Percentiles rank a stretch among this genome's conserved stretches.
Evolutionary conservation across 495 filamentous ascomycete genomes (phyloP).

Genomic region (Chaetomium fimeti): DNA sequence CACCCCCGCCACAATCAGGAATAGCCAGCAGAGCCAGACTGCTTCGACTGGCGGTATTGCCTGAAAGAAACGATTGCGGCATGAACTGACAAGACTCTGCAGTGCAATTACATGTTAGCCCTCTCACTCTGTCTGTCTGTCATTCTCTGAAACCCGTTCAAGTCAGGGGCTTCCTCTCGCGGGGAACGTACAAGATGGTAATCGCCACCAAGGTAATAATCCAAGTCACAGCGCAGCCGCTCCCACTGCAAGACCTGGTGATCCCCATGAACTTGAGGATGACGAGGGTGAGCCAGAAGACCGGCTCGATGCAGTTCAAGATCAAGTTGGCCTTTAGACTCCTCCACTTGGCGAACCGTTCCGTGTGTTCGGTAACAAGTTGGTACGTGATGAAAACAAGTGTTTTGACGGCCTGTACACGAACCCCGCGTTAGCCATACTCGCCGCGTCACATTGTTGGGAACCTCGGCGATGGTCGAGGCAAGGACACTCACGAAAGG

Average conservation of each 20-base stretch:
- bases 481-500: not conserved
- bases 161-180: too few relatives aligned
- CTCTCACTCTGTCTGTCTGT: too few relatives aligned
- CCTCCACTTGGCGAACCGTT: not conserved
- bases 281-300: slow-evolving; percentile 13
- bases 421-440: not conserved
- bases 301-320: slow-evolving; percentile 6
- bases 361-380: slow-evolving; percentile 2
- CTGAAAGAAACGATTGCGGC: not conserved
- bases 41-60: not conserved
- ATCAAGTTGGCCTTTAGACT: slow-evolving; percentile 8
- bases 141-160: too few relatives aligned
- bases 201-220: not conserved
- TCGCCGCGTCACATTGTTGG: too few relatives aligned
- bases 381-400: slow-evolving; percentile 6
- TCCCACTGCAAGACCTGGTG: not conserved
- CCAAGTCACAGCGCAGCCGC: not conserved
- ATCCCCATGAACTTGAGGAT: slow-evolving; percentile 12
- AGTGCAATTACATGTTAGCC: not conserved
- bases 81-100: slow-evolving; percentile 6
- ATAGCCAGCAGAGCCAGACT: not conserved
- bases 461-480: not conserved
- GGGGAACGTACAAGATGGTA: slow-evolving; percentile 14
- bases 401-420: slow-evolving; percentile 4
- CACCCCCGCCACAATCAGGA: not conserved